Evolutionary conservation across 805 yeast genomes (phyloP).

Genomic region (Torulaspora franciscae): DNA sequence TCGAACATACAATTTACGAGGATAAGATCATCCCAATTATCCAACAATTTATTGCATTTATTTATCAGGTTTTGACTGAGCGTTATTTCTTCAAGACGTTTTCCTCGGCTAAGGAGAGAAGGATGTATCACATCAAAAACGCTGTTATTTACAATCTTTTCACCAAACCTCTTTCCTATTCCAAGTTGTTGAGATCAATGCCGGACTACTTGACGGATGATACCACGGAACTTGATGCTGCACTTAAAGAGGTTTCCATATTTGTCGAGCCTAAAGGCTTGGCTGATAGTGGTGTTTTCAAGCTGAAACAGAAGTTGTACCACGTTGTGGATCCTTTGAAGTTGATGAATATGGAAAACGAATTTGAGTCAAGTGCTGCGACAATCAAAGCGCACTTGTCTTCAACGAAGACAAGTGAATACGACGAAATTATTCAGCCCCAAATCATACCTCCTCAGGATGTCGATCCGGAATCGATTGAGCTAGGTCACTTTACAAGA

Average conservation of each 20-base stretch:
- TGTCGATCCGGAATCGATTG: slow-evolving; percentile 35
- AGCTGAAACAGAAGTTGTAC: slow-evolving; percentile 46
- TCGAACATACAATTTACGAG: slow-evolving; percentile 44
- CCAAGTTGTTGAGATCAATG: slow-evolving; percentile 40
- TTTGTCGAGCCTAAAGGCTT: slow-evolving; percentile 64
- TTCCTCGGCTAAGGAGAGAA: slow-evolving; percentile 31
- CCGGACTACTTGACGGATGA: slow-evolving; percentile 36
- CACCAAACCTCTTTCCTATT: slow-evolving; percentile 50
- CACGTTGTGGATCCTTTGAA: slow-evolving; percentile 55
- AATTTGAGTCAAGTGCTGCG: slow-evolving; percentile 49
- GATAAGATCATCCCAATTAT: slow-evolving; percentile 52
- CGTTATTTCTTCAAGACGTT: slow-evolving; percentile 54
- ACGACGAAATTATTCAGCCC: slow-evolving; percentile 50
- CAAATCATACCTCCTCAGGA: slow-evolving; percentile 31
- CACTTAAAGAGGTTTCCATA: slow-evolving; percentile 53
- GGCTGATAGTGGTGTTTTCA: slow-evolving; percentile 62
- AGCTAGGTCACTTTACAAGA: slow-evolving; percentile 49
- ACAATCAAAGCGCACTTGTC: slow-evolving; percentile 44
- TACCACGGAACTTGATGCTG: slow-evolving; percentile 42
- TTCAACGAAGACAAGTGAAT: slow-evolving; percentile 35
- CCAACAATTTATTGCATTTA: slow-evolving; percentile 71
- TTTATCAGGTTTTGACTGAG: slow-evolving; percentile 67
- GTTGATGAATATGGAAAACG: slow-evolving; percentile 42
- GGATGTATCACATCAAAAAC: slow-evolving; percentile 35
- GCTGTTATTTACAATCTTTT: slow-evolving; percentile 49